Evolutionary conservation across 2,329 filamentous ascomycete genomes (phyloP), one percentile per base, ranked within the genome.

Genomic region (Curvularia lunata): DNA sequence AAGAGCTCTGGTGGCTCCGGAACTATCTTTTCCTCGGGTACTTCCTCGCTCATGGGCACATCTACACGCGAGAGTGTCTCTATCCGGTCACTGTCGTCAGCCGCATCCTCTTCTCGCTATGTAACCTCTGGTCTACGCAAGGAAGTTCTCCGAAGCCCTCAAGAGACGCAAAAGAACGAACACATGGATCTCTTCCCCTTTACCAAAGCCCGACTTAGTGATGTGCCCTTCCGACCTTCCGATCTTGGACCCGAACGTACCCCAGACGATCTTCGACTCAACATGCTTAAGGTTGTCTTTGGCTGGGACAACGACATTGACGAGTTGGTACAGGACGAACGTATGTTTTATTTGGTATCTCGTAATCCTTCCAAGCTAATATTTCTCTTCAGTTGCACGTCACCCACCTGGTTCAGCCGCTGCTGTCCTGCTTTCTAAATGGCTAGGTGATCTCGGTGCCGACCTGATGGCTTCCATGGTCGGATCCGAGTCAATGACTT

Each of bases 241-340:
- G 83, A 87, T 43, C 81, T 82, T 45, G 80, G 77, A 27, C 74
- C 75, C 42, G 75, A 73, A 41, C 73, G 78, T 13, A 80, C 75
- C 6, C 78, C 86, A 8, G 90, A 97, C 66, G 89, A 96, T 65
- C 83, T 97, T 43, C 88, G 94, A 47, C 85, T 85, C 46, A 93
- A 97, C 75, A 97, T 99, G 93, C 84, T 99, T 4, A 91, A 85
- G 65, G 90, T 93, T 5, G 92, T 99, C 1, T 99, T 99, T 75
- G 95, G 95, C 3, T 99, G 95, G 93, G 88, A 94, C 51, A 88
- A 88, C 54, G 91, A 96, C 66, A 88, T 94, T 40, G 85, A 92
- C 45, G 88, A 88, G 43, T 79, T 99, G 48, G 86, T 99, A 52
- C 85, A 88, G 9, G 93, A 98, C 74, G 95, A 99, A 75, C 83